Evolutionary conservation across 108 stramenopile genomes (phyloP), one percentile per base, ranked within the genome.

Genomic region (Asterionellopsis glacialis): DNA sequence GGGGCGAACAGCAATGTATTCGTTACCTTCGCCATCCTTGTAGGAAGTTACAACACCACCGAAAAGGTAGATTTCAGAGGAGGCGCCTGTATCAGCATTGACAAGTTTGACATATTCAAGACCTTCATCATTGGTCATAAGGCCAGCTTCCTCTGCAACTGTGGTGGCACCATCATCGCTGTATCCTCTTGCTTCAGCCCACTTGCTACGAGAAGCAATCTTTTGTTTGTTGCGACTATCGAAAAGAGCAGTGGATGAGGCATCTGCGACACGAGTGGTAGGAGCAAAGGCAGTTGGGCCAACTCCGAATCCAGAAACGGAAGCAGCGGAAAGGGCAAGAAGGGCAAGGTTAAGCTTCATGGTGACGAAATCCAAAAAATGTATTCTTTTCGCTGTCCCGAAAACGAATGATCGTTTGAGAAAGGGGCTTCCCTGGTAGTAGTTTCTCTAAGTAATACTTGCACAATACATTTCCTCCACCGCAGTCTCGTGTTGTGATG

Each of bases 1-100:
- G 12, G 95, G 95, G 21, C 97, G 84, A 19, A 96, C 92, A n/a
- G 93, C 92, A 60, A 97, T 92, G 65, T 79, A 91, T 65, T 97
- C 96, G 41, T 76, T 81, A 0, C 88, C 88, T 44, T 79, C 85
- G 9, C 52, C 75, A 62, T 83, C 77, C 50, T 73, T 70, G 79
- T 86, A 94, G 61, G 73, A 76, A 5, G 88, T 90, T 45, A 94
- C 92, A 57, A 72, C 80, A 19, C 84, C 92, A 16, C 92, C 92
- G 42, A 57, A 89, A 16, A 93, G 63, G 67, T 89, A 93, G 44
- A 89, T 55, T 45, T 92, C 87, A 33, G 82, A 73, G 28, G 85
- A 72, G 24, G 85, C 75, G 14, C 87, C 85, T n/a, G 55, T 59
- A 0, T 77, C 73, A 11, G 71, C 60, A 55, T 82, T 73, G 14